Percentiles rank a stretch among this genome's conserved stretches.
These are phyloP conservation scores for Agrostemma githago DNA, from an alignment of 148 eudicot species.

Conservation along the genomic window DNA sequence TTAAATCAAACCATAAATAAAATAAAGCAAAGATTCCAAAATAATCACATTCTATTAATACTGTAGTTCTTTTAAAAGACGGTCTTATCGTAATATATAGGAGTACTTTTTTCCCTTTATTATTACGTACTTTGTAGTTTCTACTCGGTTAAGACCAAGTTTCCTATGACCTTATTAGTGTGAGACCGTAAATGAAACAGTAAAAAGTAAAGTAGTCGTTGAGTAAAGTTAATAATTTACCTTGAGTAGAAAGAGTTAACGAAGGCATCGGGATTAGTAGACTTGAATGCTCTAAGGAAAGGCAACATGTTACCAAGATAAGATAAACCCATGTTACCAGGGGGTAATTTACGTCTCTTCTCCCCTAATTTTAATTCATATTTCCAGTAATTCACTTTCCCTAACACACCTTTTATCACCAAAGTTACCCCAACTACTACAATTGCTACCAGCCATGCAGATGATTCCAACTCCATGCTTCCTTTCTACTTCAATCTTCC, in stretches of 20 bases:
- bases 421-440: conserved; percentile 5
- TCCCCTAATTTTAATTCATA: conserved; percentile 58
- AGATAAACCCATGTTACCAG: conserved; percentile 87
- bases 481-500: neutral
- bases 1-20: neutral
- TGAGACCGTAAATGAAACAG: neutral
- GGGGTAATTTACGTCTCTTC: conserved; percentile 48
- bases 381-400: conserved; percentile 41
- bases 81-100: too few relatives aligned
- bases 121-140: too few relatives aligned
- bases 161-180: too few relatives aligned
- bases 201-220: neutral
- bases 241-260: conserved; percentile 43
- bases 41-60: neutral
- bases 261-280: conserved; percentile 73
- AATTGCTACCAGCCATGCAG: conserved; percentile 6
- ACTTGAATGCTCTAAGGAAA: conserved; percentile 80
- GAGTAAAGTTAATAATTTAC: conserved; percentile 11
- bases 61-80: too few relatives aligned
- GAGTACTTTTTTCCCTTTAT: too few relatives aligned
- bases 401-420: conserved; percentile 29
- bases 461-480: conserved; percentile 14
- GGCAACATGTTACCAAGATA: conserved; percentile 81
- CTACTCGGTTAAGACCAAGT: too few relatives aligned
- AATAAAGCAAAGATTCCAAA: neutral